These are phyloP conservation scores for Heterobasidion annosum DNA, from an alignment of 1,284 basidiomycete species.

Conservation along the genomic window DNA sequence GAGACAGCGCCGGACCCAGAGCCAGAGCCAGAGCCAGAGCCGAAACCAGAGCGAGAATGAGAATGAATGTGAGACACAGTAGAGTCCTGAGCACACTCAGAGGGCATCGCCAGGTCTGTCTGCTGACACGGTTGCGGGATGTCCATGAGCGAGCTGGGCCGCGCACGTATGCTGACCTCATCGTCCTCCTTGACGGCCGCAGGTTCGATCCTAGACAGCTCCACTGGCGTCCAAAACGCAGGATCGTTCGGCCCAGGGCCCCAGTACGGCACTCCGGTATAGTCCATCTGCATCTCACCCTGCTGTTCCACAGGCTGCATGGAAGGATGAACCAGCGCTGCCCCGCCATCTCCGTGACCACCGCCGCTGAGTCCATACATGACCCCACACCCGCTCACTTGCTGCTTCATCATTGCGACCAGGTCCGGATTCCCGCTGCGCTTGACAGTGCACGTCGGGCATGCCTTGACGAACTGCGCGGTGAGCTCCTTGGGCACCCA, in stretches of 20 bases:
- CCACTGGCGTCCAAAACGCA: not conserved
- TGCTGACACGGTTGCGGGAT: not conserved
- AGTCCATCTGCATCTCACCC: constrained; percentile 1
- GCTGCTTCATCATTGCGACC: constrained; percentile 4
- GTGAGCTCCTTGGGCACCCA: constrained; percentile 79
- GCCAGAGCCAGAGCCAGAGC: not conserved
- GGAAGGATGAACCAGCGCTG: not conserved
- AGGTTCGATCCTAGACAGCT: not conserved
- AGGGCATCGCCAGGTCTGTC: not conserved
- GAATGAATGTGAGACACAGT: not conserved
- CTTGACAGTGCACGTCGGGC: constrained; percentile 56
- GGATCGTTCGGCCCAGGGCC: constrained; percentile 3
- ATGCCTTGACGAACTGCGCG: constrained; percentile 64
- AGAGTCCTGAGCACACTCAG: not conserved
- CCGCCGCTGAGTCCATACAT: not conserved
- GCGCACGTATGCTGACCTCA: not conserved
- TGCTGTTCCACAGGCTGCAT: too few relatives aligned
- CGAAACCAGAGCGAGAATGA: not conserved
- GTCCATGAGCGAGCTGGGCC: not conserved
- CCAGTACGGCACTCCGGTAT: not conserved
- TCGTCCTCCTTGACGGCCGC: not conserved
- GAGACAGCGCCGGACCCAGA: not conserved
- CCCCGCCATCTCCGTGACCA: not conserved
- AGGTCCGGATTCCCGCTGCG: constrained; percentile 21
- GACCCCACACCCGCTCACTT: constrained; percentile 10